Conservation (phyloP, 768 basidiomycete genomes). For the Astraeus odoratus region DNA sequence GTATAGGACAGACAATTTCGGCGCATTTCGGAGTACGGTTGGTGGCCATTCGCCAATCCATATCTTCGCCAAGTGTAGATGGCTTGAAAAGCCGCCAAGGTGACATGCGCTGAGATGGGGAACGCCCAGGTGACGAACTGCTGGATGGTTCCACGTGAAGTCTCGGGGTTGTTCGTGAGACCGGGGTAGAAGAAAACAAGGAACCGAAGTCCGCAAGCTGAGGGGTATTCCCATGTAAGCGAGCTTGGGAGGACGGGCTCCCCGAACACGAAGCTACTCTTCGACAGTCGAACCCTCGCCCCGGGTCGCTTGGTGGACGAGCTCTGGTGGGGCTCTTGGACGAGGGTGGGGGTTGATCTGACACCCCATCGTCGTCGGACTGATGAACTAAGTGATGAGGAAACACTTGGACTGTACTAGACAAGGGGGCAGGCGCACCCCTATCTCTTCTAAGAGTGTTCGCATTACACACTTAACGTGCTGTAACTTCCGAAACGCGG, state of each 20-base stretch:
- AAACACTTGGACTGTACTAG: neutral
- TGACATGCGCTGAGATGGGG: neutral
- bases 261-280: too few relatives aligned
- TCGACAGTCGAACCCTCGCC: too few relatives aligned
- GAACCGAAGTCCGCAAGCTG: too few relatives aligned
- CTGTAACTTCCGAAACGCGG: conserved; percentile 22
- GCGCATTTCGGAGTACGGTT: conserved; percentile 31
- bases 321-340: too few relatives aligned
- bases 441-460: conserved; percentile 36
- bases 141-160: neutral
- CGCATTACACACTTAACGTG: conserved; percentile 35
- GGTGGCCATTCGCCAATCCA: conserved; percentile 36
- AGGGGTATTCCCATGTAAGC: too few relatives aligned
- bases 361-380: conserved; percentile 15
- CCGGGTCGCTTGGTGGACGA: too few relatives aligned
- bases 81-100: conserved; percentile 4
- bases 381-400: conserved; percentile 5
- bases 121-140: neutral
- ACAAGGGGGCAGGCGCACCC: conserved; percentile 24
- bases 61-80: conserved; percentile 12
- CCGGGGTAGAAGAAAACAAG: neutral
- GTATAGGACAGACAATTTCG: conserved; percentile 25
- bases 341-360: conserved; percentile 9
- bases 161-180: neutral
- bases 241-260: too few relatives aligned